phyloP scores from a whole-genome alignment of 2,329 filamentous ascomycete species.

The Sporothrix curviconia region DNA sequence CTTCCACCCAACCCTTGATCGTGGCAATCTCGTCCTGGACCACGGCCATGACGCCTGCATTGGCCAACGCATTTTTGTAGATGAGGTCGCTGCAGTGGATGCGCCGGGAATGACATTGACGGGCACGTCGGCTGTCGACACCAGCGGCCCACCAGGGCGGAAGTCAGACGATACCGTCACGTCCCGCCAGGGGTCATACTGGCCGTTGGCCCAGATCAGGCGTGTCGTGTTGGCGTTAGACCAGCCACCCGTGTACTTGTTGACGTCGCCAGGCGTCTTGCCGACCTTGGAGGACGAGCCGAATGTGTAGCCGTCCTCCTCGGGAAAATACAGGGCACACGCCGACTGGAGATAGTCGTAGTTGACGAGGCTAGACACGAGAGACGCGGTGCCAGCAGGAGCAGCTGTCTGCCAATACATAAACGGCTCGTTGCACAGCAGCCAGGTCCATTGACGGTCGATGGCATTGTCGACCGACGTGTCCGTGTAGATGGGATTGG shows the following conservation, averaged over 20 bases:
- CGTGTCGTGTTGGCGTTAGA: slow-evolving; percentile 33
- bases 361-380: slow-evolving; percentile 34
- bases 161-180: slow-evolving; percentile 32
- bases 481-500: slow-evolving; percentile 36
- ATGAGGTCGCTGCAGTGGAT: slow-evolving; percentile 37
- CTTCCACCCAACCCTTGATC: slow-evolving; percentile 48
- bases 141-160: slow-evolving; percentile 33
- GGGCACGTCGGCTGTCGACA: slow-evolving; percentile 29
- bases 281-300: slow-evolving; percentile 25
- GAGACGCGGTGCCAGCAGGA: slow-evolving; percentile 34
- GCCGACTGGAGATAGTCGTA: slow-evolving; percentile 35
- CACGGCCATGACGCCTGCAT: slow-evolving; percentile 42
- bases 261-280: slow-evolving; percentile 29
- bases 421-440: slow-evolving; percentile 47
- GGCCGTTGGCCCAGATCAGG: slow-evolving; percentile 35
- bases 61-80: slow-evolving; percentile 41
- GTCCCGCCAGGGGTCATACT: slow-evolving; percentile 37
- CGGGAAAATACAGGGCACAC: slow-evolving; percentile 42
- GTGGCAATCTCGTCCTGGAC: slow-evolving; percentile 45
- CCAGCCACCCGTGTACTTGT: slow-evolving; percentile 35
- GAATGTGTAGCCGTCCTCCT: slow-evolving; percentile 26
- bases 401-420: slow-evolving; percentile 40
- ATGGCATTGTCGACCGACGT: slow-evolving; percentile 32
- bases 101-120: slow-evolving; percentile 30
- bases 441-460: slow-evolving; percentile 50